Evolutionary conservation across 2,329 filamentous ascomycete species (phyloP), one percentile per base, ranked within the genome.

Genomic region (Fusarium sp.): DNA sequence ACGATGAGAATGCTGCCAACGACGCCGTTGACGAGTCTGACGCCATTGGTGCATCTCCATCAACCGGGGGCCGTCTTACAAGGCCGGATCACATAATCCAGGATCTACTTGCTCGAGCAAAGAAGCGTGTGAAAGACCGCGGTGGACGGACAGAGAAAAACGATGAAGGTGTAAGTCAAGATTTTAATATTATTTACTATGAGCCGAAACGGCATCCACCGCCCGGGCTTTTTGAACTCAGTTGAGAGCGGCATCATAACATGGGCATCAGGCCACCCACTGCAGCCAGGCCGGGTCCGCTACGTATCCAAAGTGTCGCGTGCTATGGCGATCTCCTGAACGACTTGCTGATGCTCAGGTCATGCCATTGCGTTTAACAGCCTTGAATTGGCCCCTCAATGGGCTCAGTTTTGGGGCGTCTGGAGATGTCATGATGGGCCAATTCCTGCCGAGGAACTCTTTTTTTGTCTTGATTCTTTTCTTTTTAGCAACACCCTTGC

Each of bases 251-350:
- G 29, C 42, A 60, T 42, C 19, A 28, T 15, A 50, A 50, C 43
- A 29, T 29, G 9, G 28, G 28, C 28, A 70, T 70, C 68, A 70
- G 68, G 46, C 68, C 68, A 70, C 63, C 43, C 46, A 41, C 42
- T 26, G 41, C 28, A 48, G 39, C 61, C 38, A 38, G 35, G 38
- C 42, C 52, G 35, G 38, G 51, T 53, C 43, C 51, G 35, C 53
- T 55, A 38, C 19, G 19, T 19, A 19, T 7, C 38, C 52, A 34
- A 53, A 43, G 40, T 59, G 63, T 70, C 60, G 68, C 45, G 65
- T 65, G 67, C 67, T 52, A 67, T 53, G 67, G 42, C 58, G 65
- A 69, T 70, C 58, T 49, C 51, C 56, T 65, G 53, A 53, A 57
- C 13, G 42, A 54, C 54, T 45, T 54, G 15, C 48, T 32, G 44